Evolutionary conservation across 371 early-diverging fungal genomes (phyloP).

Genomic region (Mortierella sp.): DNA sequence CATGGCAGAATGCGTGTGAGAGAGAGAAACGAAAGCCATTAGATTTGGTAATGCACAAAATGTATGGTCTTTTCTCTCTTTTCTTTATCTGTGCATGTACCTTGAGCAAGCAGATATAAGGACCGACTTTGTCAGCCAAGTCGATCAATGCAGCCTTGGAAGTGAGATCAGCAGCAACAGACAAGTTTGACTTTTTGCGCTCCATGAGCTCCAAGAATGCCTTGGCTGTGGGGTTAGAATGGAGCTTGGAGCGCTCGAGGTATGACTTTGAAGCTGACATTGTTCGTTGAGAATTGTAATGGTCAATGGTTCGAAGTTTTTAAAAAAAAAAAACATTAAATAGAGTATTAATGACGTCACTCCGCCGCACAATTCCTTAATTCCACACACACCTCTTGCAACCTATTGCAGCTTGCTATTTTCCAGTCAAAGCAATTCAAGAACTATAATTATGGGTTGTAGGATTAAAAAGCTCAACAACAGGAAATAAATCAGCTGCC

Average conservation of each 20-base stretch:
- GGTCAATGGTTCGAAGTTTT: not conserved
- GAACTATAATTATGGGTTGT: no score
- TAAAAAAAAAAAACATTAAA: not conserved
- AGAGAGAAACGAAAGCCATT: no score
- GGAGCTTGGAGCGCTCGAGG: conserved; percentile 56
- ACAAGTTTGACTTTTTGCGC: conserved; percentile 91
- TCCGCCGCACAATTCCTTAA: no score
- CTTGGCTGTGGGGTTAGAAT: conserved; percentile 69
- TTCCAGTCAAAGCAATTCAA: no score
- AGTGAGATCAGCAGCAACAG: conserved; percentile 91
- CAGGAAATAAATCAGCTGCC: no score
- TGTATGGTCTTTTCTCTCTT: no score
- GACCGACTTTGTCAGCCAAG: conserved; percentile 91
- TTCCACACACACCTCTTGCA: no score
- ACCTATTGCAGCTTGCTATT: no score
- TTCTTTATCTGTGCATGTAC: conserved; percentile 52
- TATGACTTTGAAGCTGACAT: conserved; percentile 56
- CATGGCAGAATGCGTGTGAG: not conserved
- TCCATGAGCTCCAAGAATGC: conserved; percentile 88
- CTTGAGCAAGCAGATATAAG: conserved; percentile 95
- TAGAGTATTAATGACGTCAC: no score
- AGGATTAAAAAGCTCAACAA: no score
- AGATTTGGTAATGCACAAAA: no score
- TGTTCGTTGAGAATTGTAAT: conserved; percentile 4
- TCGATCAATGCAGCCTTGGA: conserved; percentile 87